These are phyloP conservation scores for Coemansia sp. DNA, from an alignment of 192 early-diverging fungal species.

Conservation along the genomic window DNA sequence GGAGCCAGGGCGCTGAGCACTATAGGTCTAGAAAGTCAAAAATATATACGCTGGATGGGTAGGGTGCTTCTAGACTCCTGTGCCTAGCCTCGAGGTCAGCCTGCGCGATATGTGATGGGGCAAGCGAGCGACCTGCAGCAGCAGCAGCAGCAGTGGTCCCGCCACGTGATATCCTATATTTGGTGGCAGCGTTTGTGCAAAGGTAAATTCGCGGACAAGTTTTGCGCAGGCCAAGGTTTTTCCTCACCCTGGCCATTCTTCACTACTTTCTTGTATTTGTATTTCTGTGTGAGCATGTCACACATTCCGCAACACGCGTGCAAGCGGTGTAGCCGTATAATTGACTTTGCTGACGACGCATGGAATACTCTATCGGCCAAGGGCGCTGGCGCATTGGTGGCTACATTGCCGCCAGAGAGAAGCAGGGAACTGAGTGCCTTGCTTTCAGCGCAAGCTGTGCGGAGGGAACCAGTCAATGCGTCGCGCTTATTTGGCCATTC, in stretches of 20 bases:
- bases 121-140: too few relatives aligned
- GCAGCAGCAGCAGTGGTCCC: not conserved
- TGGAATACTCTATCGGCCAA: slow-evolving; percentile 16
- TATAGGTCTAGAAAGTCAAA: not conserved
- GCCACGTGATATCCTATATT: not conserved
- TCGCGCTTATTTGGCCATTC: slow-evolving; percentile 34
- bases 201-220: not conserved
- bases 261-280: not conserved
- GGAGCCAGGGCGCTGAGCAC: not conserved
- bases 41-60: not conserved
- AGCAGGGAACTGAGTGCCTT: slow-evolving; percentile 14
- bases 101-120: too few relatives aligned
- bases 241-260: not conserved
- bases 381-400: slow-evolving; percentile 19
- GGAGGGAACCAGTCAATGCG: slow-evolving; percentile 5
- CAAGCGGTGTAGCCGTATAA: slow-evolving; percentile 27
- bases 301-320: slow-evolving; percentile 5
- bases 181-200: not conserved
- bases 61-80: not conserved
- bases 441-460: not conserved
- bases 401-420: slow-evolving; percentile 26
- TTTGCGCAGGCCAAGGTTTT: not conserved
- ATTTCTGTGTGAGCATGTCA: not conserved
- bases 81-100: not conserved
- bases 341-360: slow-evolving; percentile 16